Evolutionary conservation across 768 basidiomycete species (phyloP).

Genomic region (Agaricus subrufescens): DNA sequence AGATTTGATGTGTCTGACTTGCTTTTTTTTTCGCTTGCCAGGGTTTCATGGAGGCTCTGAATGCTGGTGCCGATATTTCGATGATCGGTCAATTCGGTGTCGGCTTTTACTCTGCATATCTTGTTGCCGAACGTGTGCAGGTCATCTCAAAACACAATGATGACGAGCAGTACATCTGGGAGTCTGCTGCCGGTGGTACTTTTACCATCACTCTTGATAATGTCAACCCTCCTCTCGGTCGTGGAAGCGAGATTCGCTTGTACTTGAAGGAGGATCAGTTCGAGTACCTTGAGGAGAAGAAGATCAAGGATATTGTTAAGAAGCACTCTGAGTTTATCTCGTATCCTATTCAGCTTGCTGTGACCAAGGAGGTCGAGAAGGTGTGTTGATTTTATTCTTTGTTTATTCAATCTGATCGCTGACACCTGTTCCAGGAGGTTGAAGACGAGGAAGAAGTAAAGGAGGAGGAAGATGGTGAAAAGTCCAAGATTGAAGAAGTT

Average conservation of each 20-base stretch:
- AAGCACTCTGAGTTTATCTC: slow-evolving; percentile 99
- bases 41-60: slow-evolving; percentile 99
- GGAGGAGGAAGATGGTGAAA: slow-evolving; percentile 64
- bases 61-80: slow-evolving; percentile 83
- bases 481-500: slow-evolving; percentile 78
- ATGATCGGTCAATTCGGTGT: slow-evolving; percentile 99
- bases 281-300: slow-evolving; percentile 99
- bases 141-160: slow-evolving; percentile 99
- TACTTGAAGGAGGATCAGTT: slow-evolving; percentile 98
- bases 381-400: slow-evolving; percentile 37
- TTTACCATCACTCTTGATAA: slow-evolving; percentile 98
- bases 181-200: slow-evolving; percentile 99
- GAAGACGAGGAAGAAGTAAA: slow-evolving; percentile 80
- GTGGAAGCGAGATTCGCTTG: slow-evolving; percentile 89
- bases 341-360: slow-evolving; percentile 97
- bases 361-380: slow-evolving; percentile 99
- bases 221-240: slow-evolving; percentile 84
- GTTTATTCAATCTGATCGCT: not conserved
- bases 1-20: slow-evolving; percentile 8
- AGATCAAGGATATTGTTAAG: slow-evolving; percentile 99
- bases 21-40: slow-evolving; percentile 22
- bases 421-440: slow-evolving; percentile 57
- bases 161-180: slow-evolving; percentile 99
- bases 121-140: slow-evolving; percentile 97
- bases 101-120: slow-evolving; percentile 99